Evolutionary conservation across 768 basidiomycete genomes (phyloP), one percentile per base, ranked within the genome.

Genomic region (Boletus huronensis): DNA sequence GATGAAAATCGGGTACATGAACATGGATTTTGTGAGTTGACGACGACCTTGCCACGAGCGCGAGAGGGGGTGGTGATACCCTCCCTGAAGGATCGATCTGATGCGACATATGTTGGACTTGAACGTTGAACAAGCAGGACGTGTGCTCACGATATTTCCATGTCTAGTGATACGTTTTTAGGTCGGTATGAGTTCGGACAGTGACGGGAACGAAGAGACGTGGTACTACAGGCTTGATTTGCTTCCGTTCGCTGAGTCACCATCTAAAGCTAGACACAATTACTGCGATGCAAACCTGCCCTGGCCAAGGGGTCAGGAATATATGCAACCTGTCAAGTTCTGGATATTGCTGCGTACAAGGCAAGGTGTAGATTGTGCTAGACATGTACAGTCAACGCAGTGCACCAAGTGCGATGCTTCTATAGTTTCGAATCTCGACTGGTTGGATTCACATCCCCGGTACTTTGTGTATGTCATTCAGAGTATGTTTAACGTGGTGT

Each of bases 1-100:
- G 64, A 98, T 89, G 70, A 99, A 98, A 65, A 99, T 94, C 7
- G 97, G 97, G 71, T 98, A 99, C 90, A 98, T 98, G 72, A 99
- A 81, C 94, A 98, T 97, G 60, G 83, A 82, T 70, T 93, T 95
- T 25, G 87, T 85, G 65, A 95, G 82, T 54, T 82, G 79, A 45
- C 88, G 84, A 54, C 83, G 82, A 25, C 82, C 79, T 73, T 99
- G 96, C 85, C 90, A 95, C 74, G 83, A 79, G 21, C 96, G 87
- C 8, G 93, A 81, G 59, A 91, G 81, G 16, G 94, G 89, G 73
- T 98, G 93, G 54, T 90, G 86, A 76, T 96, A 97, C 38, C 96
- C 95, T 55, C 95, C 95, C 70, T 96, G 90, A 26, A 93, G 80
- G 62, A 92, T 79, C 7, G 91, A 93, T 17, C 89, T 85, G 56